Conservation (phyloP, 768 basidiomycete genomes). For the Naematelia aurantialba region DNA sequence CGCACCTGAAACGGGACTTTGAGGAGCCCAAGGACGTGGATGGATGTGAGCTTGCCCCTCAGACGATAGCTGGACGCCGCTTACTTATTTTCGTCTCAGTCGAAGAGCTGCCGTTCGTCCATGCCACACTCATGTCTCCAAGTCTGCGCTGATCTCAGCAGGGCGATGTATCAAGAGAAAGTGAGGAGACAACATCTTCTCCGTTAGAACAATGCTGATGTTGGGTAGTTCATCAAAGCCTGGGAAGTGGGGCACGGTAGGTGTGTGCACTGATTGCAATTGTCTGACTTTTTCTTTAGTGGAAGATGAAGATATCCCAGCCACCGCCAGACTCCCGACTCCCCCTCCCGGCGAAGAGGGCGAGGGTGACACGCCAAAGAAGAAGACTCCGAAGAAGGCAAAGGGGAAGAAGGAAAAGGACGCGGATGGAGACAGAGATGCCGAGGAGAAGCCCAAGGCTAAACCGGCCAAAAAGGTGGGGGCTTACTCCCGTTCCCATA, state of each 20-base stretch:
- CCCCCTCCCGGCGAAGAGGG: constrained; percentile 28
- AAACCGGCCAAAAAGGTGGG: constrained; percentile 50
- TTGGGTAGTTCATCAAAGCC: constrained; percentile 59
- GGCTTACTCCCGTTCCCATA: too few species aligned
- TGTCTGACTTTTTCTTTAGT: constrained; percentile 51
- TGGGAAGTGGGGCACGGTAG: constrained; percentile 64
- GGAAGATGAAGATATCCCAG: constrained; percentile 69
- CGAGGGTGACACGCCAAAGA: constrained; percentile 9
- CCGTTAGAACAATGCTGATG: not conserved
- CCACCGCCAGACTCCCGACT: constrained; percentile 37
- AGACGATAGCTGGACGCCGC: not conserved
- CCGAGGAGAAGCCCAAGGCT: constrained; percentile 57
- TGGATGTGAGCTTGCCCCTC: constrained; percentile 60
- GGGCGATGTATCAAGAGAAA: constrained; percentile 64
- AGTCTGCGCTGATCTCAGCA: constrained; percentile 5
- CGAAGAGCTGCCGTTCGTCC: constrained; percentile 39
- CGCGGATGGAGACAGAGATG: constrained; percentile 18
- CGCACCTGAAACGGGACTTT: constrained; percentile 66
- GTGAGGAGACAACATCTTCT: not conserved
- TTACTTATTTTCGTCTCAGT: constrained; percentile 14
- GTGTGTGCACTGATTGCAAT: constrained; percentile 4
- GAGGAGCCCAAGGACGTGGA: constrained; percentile 67
- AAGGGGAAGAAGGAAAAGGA: constrained; percentile 14
- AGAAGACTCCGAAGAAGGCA: constrained; percentile 8
- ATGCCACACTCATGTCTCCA: not conserved